Percentiles rank a stretch among this genome's conserved stretches.
Conservation (phyloP, 768 basidiomycete genomes). For the Lactarius indigo region DNA sequence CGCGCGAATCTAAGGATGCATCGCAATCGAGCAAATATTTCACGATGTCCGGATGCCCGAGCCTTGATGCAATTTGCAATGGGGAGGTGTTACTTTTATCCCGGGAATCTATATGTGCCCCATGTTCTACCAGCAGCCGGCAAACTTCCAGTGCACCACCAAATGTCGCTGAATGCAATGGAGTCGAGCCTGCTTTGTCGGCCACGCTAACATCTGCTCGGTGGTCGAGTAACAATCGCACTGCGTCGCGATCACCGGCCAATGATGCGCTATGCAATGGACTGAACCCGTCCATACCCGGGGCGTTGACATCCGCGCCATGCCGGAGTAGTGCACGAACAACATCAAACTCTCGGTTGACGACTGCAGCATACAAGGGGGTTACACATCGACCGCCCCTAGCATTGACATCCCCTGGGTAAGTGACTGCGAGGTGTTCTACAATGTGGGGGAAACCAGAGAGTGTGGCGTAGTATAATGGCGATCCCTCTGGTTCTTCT, state of each 20-base stretch:
- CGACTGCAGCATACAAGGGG: not conserved
- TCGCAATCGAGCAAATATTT: not conserved
- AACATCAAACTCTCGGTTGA: not conserved
- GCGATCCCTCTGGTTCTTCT: not conserved
- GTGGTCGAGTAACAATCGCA: not conserved
- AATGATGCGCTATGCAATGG: conserved; percentile 1
- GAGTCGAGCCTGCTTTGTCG: not conserved
- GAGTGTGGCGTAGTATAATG: conserved; percentile 6
- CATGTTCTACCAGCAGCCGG: not conserved
- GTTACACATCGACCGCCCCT: not conserved
- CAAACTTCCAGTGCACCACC: not conserved
- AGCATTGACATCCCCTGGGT: not conserved
- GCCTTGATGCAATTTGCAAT: not conserved
- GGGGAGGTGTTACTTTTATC: not conserved
- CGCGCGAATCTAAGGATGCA: not conserved
- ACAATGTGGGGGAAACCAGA: not conserved
- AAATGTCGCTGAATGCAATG: not conserved
- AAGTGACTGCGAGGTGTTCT: not conserved
- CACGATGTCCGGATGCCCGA: not conserved
- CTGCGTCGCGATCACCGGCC: not conserved
- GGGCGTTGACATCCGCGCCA: not conserved
- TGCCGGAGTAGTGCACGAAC: not conserved
- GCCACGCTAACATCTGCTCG: not conserved
- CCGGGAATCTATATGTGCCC: not conserved
- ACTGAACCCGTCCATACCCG: not conserved